These are phyloP conservation scores for Clarkia xantiana DNA, from an alignment of 345 rosid species.

Conservation along the genomic window DNA sequence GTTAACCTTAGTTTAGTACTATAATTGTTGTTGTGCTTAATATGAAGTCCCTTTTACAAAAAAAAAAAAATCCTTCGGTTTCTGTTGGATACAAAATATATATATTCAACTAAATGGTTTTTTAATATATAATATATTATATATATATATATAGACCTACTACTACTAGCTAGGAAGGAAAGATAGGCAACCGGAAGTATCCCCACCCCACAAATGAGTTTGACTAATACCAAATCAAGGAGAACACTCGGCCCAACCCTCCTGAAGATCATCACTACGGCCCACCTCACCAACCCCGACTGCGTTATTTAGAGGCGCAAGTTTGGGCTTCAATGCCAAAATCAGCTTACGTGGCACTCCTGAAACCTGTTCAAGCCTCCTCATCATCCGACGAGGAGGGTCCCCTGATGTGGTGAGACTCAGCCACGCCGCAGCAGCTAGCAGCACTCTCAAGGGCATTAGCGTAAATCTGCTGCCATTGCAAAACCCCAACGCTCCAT, in stretches of 20 bases:
- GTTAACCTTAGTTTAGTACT: no score
- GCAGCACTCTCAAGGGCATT: slow-evolving; percentile 16
- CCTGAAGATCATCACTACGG: slow-evolving; percentile 13
- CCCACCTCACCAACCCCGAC: slow-evolving; percentile 3
- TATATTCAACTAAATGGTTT: no score
- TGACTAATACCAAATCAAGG: neutral
- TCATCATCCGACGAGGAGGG: slow-evolving; percentile 10
- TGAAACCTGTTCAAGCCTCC: slow-evolving; percentile 16
- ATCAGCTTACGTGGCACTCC: slow-evolving; percentile 33
- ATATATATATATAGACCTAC: no score
- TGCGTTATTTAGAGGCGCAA: slow-evolving; percentile 6
- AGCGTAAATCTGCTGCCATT: slow-evolving; percentile 8
- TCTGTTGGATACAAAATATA: no score
- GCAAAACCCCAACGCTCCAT: slow-evolving; percentile 15
- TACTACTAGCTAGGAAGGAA: no score
- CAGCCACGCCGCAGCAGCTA: slow-evolving; percentile 32
- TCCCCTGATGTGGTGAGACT: slow-evolving; percentile 13
- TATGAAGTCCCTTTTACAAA: no score
- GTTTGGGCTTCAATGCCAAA: slow-evolving; percentile 14
- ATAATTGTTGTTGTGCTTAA: no score
- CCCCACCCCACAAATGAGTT: no score
- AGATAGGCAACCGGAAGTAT: no score
- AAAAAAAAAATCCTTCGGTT: no score
- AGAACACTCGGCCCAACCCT: slow-evolving; percentile 33
- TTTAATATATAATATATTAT: no score